Evolutionary conservation across 768 basidiomycete genomes (phyloP), one percentile per base, ranked within the genome.

Genomic region (Hypsizygus marmoreus): DNA sequence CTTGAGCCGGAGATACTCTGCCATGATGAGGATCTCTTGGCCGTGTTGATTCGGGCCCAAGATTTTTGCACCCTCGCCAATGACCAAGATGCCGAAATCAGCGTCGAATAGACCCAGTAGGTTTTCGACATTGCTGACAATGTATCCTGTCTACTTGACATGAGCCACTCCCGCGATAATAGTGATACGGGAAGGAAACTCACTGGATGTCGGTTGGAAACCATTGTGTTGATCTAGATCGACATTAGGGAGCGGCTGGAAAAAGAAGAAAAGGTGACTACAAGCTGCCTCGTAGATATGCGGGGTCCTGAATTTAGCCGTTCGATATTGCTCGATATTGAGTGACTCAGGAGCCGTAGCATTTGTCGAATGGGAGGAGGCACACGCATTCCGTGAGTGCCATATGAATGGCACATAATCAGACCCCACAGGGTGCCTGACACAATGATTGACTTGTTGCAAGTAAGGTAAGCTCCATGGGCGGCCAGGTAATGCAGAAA

Each of bases 401-500:
- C 89, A 53, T 91, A 93, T 0, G 83, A 81, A 59, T 90, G 88
- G 55, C 86, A 88, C 4, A 84, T 75, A 37, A 90, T 81, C 8
- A 92, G 71, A 28, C 89, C 90, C 90, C 90, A 93, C 1, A 91
- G 69, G n/a, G 80, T 71, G 23, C 82, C 86, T 54, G 90, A 93
- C 0, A 86, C 85, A 65, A 87, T 77, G 55, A 91, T 86, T 4
- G 87, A 89, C 84, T 86, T 43, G 7, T 13, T n/a, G 16, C 30
- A 43, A 32, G n/a, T n/a, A n/a, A n/a, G n/a, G 7, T 29, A 16
- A 39, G 16, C 24, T 39, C n/a, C n/a, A 40, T 51, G 41, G 32
- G 40, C 11, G 12, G 14, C 10, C 32, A 10, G 5, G 33, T 44
- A 11, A 26, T 22, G 34, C 30, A 17, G 19, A 22, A 2, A 4